Evolutionary conservation across 2,329 filamentous ascomycete genomes (phyloP).

Genomic region (Akanthomyces muscarius): DNA sequence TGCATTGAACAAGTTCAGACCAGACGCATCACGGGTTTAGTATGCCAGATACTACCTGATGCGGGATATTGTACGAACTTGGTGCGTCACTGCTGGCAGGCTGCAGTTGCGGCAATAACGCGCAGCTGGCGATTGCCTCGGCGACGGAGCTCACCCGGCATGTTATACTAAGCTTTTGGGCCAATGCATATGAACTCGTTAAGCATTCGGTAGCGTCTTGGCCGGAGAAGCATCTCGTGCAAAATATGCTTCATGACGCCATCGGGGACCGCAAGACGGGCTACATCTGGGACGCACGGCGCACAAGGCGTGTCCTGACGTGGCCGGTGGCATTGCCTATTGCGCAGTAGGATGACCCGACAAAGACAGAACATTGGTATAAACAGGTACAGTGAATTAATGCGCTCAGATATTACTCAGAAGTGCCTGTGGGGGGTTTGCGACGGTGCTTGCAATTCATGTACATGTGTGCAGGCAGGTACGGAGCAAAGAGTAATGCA

Average conservation of each 20-base stretch:
- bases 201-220: not conserved
- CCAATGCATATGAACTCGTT: not conserved
- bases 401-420: conserved; percentile 8
- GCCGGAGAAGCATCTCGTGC: not conserved
- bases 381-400: conserved; percentile 3
- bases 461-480: conserved; percentile 11
- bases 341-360: not conserved
- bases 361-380: not conserved
- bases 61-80: not conserved
- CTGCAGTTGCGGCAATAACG: not conserved
- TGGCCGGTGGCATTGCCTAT: conserved; percentile 5
- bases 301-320: not conserved
- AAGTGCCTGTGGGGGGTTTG: conserved; percentile 3
- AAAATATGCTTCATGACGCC: conserved; percentile 1
- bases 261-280: conserved; percentile 3
- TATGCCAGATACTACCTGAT: not conserved
- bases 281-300: not conserved
- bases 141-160: conserved; percentile 1
- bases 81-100: not conserved
- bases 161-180: not conserved
- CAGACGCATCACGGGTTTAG: not conserved
- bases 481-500: not conserved
- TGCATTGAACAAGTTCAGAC: not conserved
- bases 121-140: not conserved
- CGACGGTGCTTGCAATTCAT: conserved; percentile 4